Evolutionary conservation across 2,329 filamentous ascomycete species (phyloP).

Genomic region (Chaetomium strumarium): DNA sequence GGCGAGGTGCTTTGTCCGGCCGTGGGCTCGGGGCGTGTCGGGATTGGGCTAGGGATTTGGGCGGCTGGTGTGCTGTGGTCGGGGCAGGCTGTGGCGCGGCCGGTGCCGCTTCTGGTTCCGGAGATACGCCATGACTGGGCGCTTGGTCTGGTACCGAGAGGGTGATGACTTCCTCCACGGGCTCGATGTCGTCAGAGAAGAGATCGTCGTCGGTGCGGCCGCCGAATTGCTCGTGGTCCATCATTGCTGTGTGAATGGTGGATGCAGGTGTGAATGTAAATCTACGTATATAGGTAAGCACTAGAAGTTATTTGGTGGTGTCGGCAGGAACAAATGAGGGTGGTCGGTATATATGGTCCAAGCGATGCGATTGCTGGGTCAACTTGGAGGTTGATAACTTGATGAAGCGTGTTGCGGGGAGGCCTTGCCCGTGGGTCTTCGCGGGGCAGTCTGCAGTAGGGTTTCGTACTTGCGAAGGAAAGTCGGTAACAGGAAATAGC

Average conservation of each 20-base stretch:
- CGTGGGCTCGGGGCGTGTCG: conserved; percentile 27
- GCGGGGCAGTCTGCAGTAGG: too few species aligned
- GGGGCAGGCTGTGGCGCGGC: conserved; percentile 6
- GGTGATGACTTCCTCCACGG: conserved; percentile 31
- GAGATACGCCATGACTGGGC: not conserved
- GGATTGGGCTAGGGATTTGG: conserved; percentile 30
- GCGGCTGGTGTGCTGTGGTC: conserved; percentile 6
- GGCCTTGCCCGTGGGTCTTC: too few species aligned
- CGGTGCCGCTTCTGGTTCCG: conserved; percentile 1
- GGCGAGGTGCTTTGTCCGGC: conserved; percentile 20
- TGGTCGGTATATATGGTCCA: too few species aligned
- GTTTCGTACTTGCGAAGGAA: too few species aligned
- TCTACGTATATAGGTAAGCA: not conserved
- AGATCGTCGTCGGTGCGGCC: conserved; percentile 58
- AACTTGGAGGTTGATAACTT: too few species aligned
- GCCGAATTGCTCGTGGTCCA: conserved; percentile 54
- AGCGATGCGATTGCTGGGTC: too few species aligned
- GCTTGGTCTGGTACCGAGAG: not conserved
- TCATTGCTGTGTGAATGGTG: conserved; percentile 24
- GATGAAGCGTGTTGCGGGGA: too few species aligned
- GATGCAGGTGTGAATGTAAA: too few species aligned
- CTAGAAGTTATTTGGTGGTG: not conserved
- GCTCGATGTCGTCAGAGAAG: conserved; percentile 58
- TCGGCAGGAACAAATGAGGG: too few species aligned
- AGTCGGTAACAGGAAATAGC: too few species aligned